Evolutionary conservation across 768 basidiomycete species (phyloP).

Genomic region (Rhodosporidiobolus odoratus): DNA sequence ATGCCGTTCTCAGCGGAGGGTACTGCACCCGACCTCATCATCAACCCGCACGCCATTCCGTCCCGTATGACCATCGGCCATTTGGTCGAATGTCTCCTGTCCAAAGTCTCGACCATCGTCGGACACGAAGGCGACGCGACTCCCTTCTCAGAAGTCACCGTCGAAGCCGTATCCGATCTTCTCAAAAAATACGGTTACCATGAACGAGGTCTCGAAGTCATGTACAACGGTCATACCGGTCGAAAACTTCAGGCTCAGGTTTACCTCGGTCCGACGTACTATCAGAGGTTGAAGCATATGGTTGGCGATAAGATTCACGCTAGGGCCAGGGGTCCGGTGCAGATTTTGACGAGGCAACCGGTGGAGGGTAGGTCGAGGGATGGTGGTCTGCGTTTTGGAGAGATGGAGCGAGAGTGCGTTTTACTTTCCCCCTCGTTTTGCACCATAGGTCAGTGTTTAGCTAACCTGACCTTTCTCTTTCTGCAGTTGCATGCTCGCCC

Average conservation of each 20-base stretch:
- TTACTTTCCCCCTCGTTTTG: not conserved
- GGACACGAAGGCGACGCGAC: conserved; percentile 98
- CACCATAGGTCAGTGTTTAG: not conserved
- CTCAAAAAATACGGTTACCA: conserved; percentile 88
- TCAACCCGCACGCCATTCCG: conserved; percentile 99
- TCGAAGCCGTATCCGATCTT: conserved; percentile 92
- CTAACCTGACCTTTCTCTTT: conserved; percentile 17
- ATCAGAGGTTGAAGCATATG: conserved; percentile 97
- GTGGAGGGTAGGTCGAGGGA: conserved; percentile 98
- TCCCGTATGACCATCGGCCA: conserved; percentile 99
- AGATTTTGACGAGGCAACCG: conserved; percentile 93
- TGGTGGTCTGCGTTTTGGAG: conserved; percentile 97
- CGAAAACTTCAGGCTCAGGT: conserved; percentile 95
- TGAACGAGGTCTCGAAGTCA: conserved; percentile 91
- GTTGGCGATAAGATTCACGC: conserved; percentile 99
- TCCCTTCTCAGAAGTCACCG: conserved; percentile 95
- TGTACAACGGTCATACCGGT: conserved; percentile 98
- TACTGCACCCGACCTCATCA: conserved; percentile 92
- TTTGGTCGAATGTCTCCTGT: conserved; percentile 94
- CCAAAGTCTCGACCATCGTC: conserved; percentile 90
- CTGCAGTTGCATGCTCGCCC: conserved; percentile 99
- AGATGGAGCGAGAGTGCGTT: conserved; percentile 68
- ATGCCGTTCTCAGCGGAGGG: conserved; percentile 99
- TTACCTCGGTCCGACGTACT: conserved; percentile 97
- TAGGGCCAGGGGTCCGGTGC: conserved; percentile 90